A percentile compares a stretch with the other conserved stretches of the same genome.
Evolutionary conservation across 2,329 filamentous ascomycete species (phyloP).

Genomic region (Colletotrichum acutatum): DNA sequence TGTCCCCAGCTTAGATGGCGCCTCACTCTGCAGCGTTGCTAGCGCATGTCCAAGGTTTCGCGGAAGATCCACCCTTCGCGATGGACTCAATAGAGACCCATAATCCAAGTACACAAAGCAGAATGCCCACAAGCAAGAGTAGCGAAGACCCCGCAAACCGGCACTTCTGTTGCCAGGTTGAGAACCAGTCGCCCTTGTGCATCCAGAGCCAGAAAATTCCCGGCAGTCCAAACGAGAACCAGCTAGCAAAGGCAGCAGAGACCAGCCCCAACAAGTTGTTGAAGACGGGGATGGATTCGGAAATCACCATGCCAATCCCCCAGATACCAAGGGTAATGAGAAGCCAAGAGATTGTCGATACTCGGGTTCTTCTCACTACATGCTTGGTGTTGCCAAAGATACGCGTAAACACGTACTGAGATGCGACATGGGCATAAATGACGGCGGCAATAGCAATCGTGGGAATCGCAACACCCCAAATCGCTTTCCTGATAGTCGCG

Average conservation of each 20-base stretch:
- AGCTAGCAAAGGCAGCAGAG: slow-evolving; percentile 71
- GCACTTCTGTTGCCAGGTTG: slow-evolving; percentile 42
- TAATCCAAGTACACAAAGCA: slow-evolving; percentile 50
- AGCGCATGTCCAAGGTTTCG: slow-evolving; percentile 50
- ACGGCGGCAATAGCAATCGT: slow-evolving; percentile 79
- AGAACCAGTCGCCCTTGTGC: slow-evolving; percentile 54
- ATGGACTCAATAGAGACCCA: slow-evolving; percentile 53
- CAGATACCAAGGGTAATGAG: slow-evolving; percentile 65
- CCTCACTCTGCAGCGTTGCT: slow-evolving; percentile 39
- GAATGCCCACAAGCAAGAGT: slow-evolving; percentile 46
- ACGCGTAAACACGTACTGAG: slow-evolving; percentile 74
- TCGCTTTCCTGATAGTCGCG: slow-evolving; percentile 67
- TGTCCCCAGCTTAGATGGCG: not conserved
- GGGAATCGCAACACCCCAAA: slow-evolving; percentile 75
- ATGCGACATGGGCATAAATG: slow-evolving; percentile 74
- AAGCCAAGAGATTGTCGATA: slow-evolving; percentile 68
- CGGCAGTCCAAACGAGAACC: slow-evolving; percentile 69
- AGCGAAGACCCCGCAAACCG: slow-evolving; percentile 45
- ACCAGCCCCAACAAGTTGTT: slow-evolving; percentile 73
- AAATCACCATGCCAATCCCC: slow-evolving; percentile 73
- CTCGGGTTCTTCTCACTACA: slow-evolving; percentile 59
- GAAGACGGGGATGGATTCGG: slow-evolving; percentile 77
- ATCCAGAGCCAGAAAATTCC: slow-evolving; percentile 61
- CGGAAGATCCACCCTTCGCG: slow-evolving; percentile 39
- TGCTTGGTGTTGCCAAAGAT: slow-evolving; percentile 69